phyloP scores from a whole-genome alignment of 2,329 filamentous ascomycete genomes.

The Chrysoporthe puriensis region DNA sequence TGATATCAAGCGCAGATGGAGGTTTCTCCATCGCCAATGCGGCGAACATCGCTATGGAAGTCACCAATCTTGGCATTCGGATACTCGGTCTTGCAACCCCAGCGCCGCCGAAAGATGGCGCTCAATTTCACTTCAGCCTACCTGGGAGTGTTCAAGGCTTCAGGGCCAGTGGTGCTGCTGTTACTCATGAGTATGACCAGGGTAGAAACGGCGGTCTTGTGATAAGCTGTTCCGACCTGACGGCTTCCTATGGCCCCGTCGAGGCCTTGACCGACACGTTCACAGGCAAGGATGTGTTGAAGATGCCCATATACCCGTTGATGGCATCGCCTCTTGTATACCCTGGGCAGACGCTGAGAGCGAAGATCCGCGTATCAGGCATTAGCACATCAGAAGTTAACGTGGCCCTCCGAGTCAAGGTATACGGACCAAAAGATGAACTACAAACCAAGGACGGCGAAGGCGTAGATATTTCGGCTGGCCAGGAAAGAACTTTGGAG shows the following conservation, averaged over 20 bases:
- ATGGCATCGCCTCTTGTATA: slow-evolving; percentile 36
- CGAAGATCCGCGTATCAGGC: slow-evolving; percentile 21
- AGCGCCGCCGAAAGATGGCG: slow-evolving; percentile 38
- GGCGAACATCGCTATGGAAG: slow-evolving; percentile 37
- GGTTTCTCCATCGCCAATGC: slow-evolving; percentile 44
- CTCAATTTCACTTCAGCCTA: slow-evolving; percentile 43
- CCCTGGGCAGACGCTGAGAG: slow-evolving; percentile 35
- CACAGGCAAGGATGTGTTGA: slow-evolving; percentile 31
- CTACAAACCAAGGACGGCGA: slow-evolving; percentile 21
- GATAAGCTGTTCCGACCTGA: slow-evolving; percentile 12
- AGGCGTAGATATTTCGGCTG: slow-evolving; percentile 15
- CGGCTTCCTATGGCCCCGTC: slow-evolving; percentile 11
- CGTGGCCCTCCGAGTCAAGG: slow-evolving; percentile 26
- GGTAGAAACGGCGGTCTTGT: slow-evolving; percentile 19
- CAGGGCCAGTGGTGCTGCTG: slow-evolving; percentile 10
- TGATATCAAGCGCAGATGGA: slow-evolving; percentile 42
- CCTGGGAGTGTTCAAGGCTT: slow-evolving; percentile 44
- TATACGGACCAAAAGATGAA: slow-evolving; percentile 27
- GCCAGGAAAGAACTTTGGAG: slow-evolving; percentile 15
- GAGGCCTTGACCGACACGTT: slow-evolving; percentile 37
- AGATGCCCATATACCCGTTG: slow-evolving; percentile 33
- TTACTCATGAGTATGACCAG: slow-evolving; percentile 16
- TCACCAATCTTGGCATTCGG: slow-evolving; percentile 36
- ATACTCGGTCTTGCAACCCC: slow-evolving; percentile 31
- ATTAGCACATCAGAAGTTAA: neutral